Base-by-base conservation (phyloP, 768 basidiomycete species). In the Russula brevipes region DNA sequence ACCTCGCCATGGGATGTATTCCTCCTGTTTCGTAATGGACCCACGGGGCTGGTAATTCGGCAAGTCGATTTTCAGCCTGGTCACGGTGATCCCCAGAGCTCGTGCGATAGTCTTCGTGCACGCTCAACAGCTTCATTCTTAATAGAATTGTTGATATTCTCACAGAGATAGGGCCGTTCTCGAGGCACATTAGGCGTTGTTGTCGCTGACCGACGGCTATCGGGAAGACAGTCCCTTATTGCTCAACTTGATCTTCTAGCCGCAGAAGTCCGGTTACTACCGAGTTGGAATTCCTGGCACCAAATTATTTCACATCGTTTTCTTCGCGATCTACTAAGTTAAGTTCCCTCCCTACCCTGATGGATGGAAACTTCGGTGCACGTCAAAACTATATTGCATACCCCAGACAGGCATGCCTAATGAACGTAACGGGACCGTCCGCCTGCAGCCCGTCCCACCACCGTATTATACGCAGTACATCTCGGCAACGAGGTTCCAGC, bases 141-240 rank as follows among this genome's bases (percentile, higher is more conserved):
- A 53, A 49, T 33, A 7, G 38, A 54, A 39, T 19, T 24, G 38
- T 39, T n/a, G 53, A 30, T 36, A 47, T 54, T 60, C 60, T 54
- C 46, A 33, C 53, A 31, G 44, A n/a, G 17, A 14, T 54, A 31
- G n/a, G 45, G 35, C 30, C n/a, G 12, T 47, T 11, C 49, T 36
- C 17, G 46, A 53, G 53, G 53, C 35, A n/a, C 35, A 30, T 19
- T 7, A 16, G 33, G 16, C n/a, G 12, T 33, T 42, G 6, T 12
- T 46, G 24, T 36, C 5, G 30, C 19, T 38, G 10, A 38, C 53
- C 5, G 39, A 33, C 19, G 31, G 24, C 36, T 14, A 39, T 38
- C 8, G 35, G 33, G 60, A 17, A 24, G 2, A 38, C 39, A 35
- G 24, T 8, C 11, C 33, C 54, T 61, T 10, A 24, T 55, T 24